A percentile compares a stretch with the other conserved stretches of the same genome.
Conservation (phyloP, 1,284 basidiomycete species). For the Inonotus hispidus region DNA sequence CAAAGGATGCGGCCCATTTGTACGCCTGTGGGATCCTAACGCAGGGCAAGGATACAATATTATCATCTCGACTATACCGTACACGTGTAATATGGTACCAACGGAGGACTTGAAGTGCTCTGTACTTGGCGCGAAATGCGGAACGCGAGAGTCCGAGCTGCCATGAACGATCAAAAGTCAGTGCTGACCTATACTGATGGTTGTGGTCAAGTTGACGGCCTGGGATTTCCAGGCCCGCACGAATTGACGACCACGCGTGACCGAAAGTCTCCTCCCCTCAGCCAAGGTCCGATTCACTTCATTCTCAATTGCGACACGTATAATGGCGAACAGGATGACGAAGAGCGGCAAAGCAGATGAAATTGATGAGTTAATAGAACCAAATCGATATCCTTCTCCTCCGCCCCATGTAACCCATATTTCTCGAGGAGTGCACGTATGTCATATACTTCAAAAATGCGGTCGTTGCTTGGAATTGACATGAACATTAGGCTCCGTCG, state of each 20-base stretch:
- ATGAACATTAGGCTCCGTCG: constrained; percentile 50
- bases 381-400: constrained; percentile 56
- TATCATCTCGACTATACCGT: neutral
- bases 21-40: constrained; percentile 65
- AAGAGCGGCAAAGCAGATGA: constrained; percentile 13
- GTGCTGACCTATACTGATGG: neutral
- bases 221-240: neutral
- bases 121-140: constrained; percentile 36
- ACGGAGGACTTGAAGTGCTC: constrained; percentile 29
- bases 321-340: constrained; percentile 3
- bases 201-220: neutral
- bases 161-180: neutral
- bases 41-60: neutral
- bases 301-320: neutral
- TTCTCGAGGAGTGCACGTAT: constrained; percentile 66
- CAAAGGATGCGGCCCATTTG: constrained; percentile 55
- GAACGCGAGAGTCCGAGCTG: constrained; percentile 24
- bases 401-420: constrained; percentile 64
- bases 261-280: neutral
- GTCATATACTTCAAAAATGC: constrained; percentile 24
- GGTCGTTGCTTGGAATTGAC: constrained; percentile 16
- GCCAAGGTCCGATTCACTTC: neutral
- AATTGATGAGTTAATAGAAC: constrained; percentile 13
- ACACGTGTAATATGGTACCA: neutral
- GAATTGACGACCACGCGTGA: neutral